A percentile compares a stretch with the other conserved stretches of the same genome.
Evolutionary conservation across 2,329 filamentous ascomycete genomes (phyloP).

Genomic region (Hansfordia pulvinata): DNA sequence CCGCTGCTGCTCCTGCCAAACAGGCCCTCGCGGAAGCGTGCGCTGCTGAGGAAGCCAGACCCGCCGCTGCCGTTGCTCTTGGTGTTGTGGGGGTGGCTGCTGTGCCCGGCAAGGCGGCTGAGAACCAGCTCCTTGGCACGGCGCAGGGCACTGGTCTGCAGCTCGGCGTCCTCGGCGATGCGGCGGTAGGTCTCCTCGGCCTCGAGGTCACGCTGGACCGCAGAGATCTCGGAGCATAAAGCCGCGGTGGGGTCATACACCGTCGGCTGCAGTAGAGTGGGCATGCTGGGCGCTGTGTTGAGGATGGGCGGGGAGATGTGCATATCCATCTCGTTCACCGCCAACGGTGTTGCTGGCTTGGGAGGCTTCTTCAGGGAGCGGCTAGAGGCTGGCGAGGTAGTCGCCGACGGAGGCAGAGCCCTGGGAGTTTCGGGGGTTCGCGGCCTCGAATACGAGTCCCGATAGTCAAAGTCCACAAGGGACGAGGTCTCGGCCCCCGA

Average conservation of each 20-base stretch:
- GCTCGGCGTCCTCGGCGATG: conserved; percentile 42
- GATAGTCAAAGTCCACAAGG: conserved; percentile 15
- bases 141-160: conserved; percentile 38
- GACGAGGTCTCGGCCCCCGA: conserved; percentile 13
- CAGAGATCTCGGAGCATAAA: conserved; percentile 33
- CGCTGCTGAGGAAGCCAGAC: conserved; percentile 19
- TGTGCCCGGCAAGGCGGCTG: conserved; percentile 36
- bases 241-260: conserved; percentile 35
- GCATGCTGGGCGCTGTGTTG: conserved; percentile 28
- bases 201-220: conserved; percentile 43
- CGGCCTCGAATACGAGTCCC: conserved; percentile 14
- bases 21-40: conserved; percentile 25
- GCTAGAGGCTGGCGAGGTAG: conserved; percentile 4
- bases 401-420: not conserved
- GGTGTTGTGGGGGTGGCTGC: conserved; percentile 23
- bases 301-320: conserved; percentile 37
- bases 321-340: conserved; percentile 10
- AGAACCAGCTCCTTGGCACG: conserved; percentile 48
- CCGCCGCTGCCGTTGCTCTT: conserved; percentile 11
- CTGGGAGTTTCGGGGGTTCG: conserved; percentile 8
- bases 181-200: conserved; percentile 40
- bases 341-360: conserved; percentile 15
- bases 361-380: conserved; percentile 10
- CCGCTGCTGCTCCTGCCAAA: conserved; percentile 21
- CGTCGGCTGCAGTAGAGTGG: conserved; percentile 39